Evolutionary conservation across 139 green algal species (phyloP), one percentile per base, ranked within the genome.

Genomic region (Chlorella ohadii): DNA sequence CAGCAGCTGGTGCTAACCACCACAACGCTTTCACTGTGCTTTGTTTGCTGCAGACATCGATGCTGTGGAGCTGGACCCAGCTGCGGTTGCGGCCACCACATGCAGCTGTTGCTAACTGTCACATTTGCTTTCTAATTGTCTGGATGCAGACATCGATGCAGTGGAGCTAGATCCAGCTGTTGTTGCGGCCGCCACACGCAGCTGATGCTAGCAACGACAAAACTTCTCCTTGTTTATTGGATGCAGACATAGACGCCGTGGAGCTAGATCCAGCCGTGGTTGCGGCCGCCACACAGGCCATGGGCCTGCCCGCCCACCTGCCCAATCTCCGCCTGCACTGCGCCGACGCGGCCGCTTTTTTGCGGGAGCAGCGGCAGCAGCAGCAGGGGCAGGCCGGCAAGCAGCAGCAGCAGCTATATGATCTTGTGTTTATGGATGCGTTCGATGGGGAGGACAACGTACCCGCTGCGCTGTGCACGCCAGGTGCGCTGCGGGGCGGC

Each of bases 161-260:
- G 89, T 94, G 44, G 91, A 94, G 38, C 79, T 94, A 12, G 91
- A 94, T 33, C 84, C 88, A 27, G 82, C 86, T 0, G 91, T 94
- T 11, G 70, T 94, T 27, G 59, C 73, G 0, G 91, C 90, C 12
- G 91, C 91, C n/a, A n/a, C n/a, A n/a, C n/a, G n/a, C n/a, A n/a
- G n/a, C n/a, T n/a, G n/a, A n/a, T n/a, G n/a, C n/a, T n/a, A n/a
- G n/a, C n/a, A n/a, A n/a, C n/a, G n/a, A n/a, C n/a, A n/a, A n/a
- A n/a, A n/a, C n/a, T n/a, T n/a, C n/a, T n/a, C n/a, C n/a, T n/a
- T n/a, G n/a, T n/a, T n/a, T n/a, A n/a, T n/a, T n/a, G n/a, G n/a
- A n/a, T n/a, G n/a, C n/a, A n/a, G n/a, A n/a, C n/a, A n/a, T 94
- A 16, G 87, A 93, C 61, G 90, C 87, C 39, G 89, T 94, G 44